A percentile compares a stretch with the other conserved stretches of the same genome.
Conservation (phyloP, 225 moss, liverwort and hornwort species). For the Bryum argenteum region DNA sequence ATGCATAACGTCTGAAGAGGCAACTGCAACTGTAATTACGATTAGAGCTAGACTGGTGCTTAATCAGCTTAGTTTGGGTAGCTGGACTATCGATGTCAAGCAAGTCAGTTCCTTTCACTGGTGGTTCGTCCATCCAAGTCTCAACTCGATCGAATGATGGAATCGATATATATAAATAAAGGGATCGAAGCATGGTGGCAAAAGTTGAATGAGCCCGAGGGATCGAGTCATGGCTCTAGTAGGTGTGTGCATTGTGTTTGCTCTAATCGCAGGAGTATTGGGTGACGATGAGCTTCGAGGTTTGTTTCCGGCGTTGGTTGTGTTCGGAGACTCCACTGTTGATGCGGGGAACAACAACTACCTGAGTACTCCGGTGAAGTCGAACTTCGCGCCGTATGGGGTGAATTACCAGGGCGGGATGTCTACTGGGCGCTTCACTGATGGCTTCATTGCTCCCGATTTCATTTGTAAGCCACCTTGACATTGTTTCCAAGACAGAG, state of each 20-base stretch:
- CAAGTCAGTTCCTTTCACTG: too few species aligned
- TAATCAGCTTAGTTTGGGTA: too few species aligned
- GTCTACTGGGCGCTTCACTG: conserved; percentile 63
- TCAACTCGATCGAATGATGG: too few species aligned
- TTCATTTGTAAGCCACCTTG: conserved; percentile 55
- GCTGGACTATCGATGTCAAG: too few species aligned
- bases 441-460: conserved; percentile 57
- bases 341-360: conserved; percentile 80
- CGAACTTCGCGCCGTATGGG: conserved; percentile 69
- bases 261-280: conserved; percentile 11
- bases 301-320: conserved; percentile 50
- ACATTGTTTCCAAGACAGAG: too few species aligned
- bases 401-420: conserved; percentile 35
- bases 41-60: too few species aligned
- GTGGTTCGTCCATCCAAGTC: too few species aligned
- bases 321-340: conserved; percentile 78
- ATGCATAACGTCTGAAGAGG: too few species aligned
- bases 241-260: neutral
- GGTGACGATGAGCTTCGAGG: conserved; percentile 2
- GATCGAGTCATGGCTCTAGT: neutral
- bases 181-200: too few species aligned
- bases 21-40: too few species aligned
- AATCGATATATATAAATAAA: too few species aligned
- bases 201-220: neutral
- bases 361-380: conserved; percentile 49